Evolutionary conservation across 345 rosid species (phyloP), one percentile per base, ranked within the genome.

Genomic region (Melaleuca quinquenervia): DNA sequence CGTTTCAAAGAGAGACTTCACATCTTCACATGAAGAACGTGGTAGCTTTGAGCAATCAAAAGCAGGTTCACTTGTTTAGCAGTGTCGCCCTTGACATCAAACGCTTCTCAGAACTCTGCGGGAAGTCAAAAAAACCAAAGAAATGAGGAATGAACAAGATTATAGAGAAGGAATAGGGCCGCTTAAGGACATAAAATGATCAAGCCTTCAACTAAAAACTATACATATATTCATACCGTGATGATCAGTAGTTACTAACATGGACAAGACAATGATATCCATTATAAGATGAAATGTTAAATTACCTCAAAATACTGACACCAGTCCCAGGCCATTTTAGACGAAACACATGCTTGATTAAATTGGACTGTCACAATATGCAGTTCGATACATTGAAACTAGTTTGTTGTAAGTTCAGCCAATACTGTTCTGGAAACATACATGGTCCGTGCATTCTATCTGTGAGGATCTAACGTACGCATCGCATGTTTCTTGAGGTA

Each of bases 91-190:
- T 90, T 85, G 92, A 83, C 90, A 82, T 82, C 80, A 90, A 87
- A 82, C 85, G 92, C 89, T 91, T 93, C 89, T 87, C 92, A 45
- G 90, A 78, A 76, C 82, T 91, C 96, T 94, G 89, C 82, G 22
- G 16, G 84, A 83, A 78, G 26, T 20, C 18, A 5, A 22, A 29
- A 29, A 11, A 89, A 52, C 11, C 2, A 53, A 56, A 8, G 20
- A 87, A 52, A 64, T 16, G 53, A 52, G 60, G 18, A 52, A n/a
- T 13, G 21, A 84, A 26, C 21, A 27, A 45, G 50, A 5, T 51
- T 74, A 26, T 45, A 20, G 41, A 80, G 55, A 11, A 54, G 2
- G 29, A 50, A 16, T 55, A n/a, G 18, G 18, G 21, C 20, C 18
- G 32, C 29, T 82, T 82, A 82, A 82, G 16, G 53, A 48, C 51